Evolutionary conservation across 1,139 yeast species (phyloP).

Genomic region (Yamadazyma blattariae): DNA sequence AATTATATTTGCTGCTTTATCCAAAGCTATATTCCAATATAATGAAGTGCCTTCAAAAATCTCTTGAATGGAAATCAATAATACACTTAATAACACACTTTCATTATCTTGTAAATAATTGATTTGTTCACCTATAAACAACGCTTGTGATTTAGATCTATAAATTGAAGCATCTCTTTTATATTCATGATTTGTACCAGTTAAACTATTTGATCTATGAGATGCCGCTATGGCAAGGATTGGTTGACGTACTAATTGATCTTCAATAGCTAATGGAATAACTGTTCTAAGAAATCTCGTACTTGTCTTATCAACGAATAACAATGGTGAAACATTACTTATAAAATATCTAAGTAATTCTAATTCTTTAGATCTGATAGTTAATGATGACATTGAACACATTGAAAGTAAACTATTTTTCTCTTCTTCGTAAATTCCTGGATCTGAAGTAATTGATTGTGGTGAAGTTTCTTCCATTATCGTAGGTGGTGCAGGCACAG

Average conservation of each 20-base stretch:
- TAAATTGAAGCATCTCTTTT: conserved; percentile 15
- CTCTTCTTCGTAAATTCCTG: conserved; percentile 11
- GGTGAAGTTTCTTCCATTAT: conserved; percentile 2
- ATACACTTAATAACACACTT: conserved; percentile 14
- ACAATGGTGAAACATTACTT: conserved; percentile 15
- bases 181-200: conserved; percentile 5
- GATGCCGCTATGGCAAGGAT: conserved; percentile 18
- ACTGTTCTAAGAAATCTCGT: conserved; percentile 17
- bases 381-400: conserved; percentile 4
- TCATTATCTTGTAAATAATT: conserved; percentile 13
- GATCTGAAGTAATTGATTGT: conserved; percentile 4
- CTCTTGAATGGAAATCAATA: conserved; percentile 17
- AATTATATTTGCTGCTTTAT: conserved; percentile 17
- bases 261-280: conserved; percentile 16
- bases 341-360: conserved; percentile 17
- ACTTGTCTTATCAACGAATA: conserved; percentile 20
- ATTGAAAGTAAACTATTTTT: conserved; percentile 7
- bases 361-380: conserved; percentile 11
- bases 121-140: conserved; percentile 11
- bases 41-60: conserved; percentile 19
- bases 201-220: conserved; percentile 13
- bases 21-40: conserved; percentile 18
- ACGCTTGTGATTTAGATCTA: conserved; percentile 16
- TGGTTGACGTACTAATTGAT: conserved; percentile 16
- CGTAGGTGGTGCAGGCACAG: too few relatives aligned